phyloP scores from a whole-genome alignment of 768 basidiomycete genomes.

The Fistulinella prunicolor region DNA sequence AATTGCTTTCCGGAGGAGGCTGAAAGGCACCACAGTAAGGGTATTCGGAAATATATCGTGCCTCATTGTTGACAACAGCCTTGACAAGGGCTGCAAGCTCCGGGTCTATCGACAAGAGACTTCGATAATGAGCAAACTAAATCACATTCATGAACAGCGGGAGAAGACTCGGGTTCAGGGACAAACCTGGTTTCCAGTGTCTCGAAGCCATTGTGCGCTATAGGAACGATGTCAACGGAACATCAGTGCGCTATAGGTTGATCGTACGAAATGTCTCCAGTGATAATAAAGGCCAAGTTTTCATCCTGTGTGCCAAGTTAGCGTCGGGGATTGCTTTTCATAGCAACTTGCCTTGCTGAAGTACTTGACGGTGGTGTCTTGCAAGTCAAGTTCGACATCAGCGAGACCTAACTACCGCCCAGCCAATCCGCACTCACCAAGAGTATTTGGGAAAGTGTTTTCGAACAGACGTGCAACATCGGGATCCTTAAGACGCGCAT shows the following conservation, averaged over 20 bases:
- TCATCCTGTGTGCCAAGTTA: constrained; percentile 42
- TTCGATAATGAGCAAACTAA: constrained; percentile 69
- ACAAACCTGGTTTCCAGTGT: constrained; percentile 72
- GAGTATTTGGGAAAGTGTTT: constrained; percentile 80
- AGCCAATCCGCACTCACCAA: constrained; percentile 44
- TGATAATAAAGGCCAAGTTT: constrained; percentile 78
- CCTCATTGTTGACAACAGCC: constrained; percentile 82
- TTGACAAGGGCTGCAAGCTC: constrained; percentile 64
- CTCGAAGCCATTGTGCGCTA: constrained; percentile 82
- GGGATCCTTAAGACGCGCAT: constrained; percentile 64
- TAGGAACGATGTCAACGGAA: constrained; percentile 6
- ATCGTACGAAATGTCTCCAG: constrained; percentile 75
- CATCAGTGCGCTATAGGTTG: neutral
- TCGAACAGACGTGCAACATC: constrained; percentile 78
- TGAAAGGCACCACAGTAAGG: constrained; percentile 84
- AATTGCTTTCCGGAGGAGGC: constrained; percentile 71
- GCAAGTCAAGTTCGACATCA: neutral
- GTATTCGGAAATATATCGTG: constrained; percentile 65
- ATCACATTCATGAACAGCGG: constrained; percentile 3
- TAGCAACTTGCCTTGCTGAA: constrained; percentile 50
- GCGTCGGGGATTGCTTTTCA: neutral
- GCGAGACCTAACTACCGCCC: neutral
- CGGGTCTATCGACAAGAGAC: constrained; percentile 53
- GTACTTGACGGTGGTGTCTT: constrained; percentile 80
- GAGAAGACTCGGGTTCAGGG: neutral